Evolutionary conservation across 805 yeast species (phyloP), one percentile per base, ranked within the genome.

Genomic region (Hanseniaspora jakobsenii): DNA sequence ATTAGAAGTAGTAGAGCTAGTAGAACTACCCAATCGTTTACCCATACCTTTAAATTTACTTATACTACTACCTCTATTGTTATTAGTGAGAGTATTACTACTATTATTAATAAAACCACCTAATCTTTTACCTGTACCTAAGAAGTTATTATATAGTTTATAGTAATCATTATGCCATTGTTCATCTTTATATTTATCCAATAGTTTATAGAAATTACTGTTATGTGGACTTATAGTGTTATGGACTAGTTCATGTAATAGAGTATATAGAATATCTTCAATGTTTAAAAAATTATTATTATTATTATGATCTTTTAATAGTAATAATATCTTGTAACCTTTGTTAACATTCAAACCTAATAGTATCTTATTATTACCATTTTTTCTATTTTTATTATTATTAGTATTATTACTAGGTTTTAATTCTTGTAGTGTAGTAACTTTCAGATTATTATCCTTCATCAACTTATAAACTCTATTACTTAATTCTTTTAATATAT

Each of bases 201-300:
- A 59, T 40, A 70, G 69, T 40, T 64, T 63, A 56, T 83, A 83
- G 56, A 89, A 89, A 48, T 62, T 62, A 2, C 63, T 71, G 63
- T 89, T 80, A 56, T 89, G 97, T 0, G 94, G 81, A 0, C 95
- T 95, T 54, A 65, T 65, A 17, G 67, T 57, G 57, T 85, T 87
- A 58, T 89, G 97, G 2, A 84, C 73, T 32, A 89, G 66, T 58
- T 89, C 97, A 60, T 89, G 97, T 4, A 89, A 64, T 76, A 86
- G 72, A 0, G 95, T 85, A 1, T 86, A 94, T 21, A 87, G 56
- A 2, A 87, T 62, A 3, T 75, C 69, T 60, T 78, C 63, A 1
- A 86, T 78, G 16, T 77, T 57, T 57, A 87, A 86, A 47, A 55
- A 53, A 26, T 53, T 52, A 21, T 67, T 68, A 52, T 80, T 72